Evolutionary conservation across 2,329 filamentous ascomycete genomes (phyloP).

Genomic region (Sclerotinia spermophila): DNA sequence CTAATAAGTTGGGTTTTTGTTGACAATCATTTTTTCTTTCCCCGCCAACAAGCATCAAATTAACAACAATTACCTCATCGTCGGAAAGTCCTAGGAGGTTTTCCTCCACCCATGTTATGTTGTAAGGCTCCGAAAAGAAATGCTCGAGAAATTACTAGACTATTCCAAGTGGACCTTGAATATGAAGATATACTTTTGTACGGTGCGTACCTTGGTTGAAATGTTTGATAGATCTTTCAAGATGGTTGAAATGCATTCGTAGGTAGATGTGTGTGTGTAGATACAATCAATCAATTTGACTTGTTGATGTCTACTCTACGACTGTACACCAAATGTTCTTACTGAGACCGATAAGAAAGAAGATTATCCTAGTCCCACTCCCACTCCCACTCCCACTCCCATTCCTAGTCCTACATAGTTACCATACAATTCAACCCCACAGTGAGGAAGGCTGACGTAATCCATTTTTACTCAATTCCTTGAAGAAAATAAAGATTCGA

Average conservation of each 20-base stretch:
- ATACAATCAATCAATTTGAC: too few species aligned
- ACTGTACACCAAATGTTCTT: background rate
- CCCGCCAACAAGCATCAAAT: conserved; percentile 5
- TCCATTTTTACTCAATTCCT: background rate
- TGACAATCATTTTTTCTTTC: background rate
- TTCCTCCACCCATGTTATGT: background rate
- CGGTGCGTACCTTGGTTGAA: background rate
- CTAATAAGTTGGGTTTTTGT: background rate
- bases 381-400: too few species aligned
- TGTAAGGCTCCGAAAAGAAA: background rate
- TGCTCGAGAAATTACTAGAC: background rate
- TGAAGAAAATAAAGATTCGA: background rate
- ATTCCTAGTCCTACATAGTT: too few species aligned
- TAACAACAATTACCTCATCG: conserved; percentile 12
- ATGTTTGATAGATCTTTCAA: background rate
- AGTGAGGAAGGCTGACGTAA: background rate
- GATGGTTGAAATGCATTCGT: background rate
- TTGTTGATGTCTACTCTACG: background rate
- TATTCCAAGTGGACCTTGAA: background rate
- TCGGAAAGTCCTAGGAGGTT: conserved; percentile 6
- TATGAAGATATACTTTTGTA: conserved; percentile 3
- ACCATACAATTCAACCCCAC: background rate
- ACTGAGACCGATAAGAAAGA: background rate
- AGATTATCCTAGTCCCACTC: background rate
- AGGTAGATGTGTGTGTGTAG: too few species aligned